Evolutionary conservation across 1,284 basidiomycete genomes (phyloP).

Genomic region (Thecaphora thlaspeos): DNA sequence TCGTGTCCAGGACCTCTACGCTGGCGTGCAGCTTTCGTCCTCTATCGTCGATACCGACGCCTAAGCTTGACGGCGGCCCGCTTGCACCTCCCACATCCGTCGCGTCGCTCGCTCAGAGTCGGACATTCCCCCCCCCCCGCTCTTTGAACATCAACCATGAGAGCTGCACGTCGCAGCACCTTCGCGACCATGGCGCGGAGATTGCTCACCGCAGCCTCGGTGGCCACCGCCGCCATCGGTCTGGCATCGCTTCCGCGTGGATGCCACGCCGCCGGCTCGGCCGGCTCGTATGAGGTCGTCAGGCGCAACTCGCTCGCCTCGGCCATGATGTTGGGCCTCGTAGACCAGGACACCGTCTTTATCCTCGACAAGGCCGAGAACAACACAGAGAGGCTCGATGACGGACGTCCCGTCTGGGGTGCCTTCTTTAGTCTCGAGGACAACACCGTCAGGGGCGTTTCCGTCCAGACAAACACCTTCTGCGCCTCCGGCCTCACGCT

Average conservation of each 20-base stretch:
- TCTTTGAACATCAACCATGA: too few relatives aligned
- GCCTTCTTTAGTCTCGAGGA: slow-evolving; percentile 41
- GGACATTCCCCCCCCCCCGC: too few relatives aligned
- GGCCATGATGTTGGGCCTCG: slow-evolving; percentile 56
- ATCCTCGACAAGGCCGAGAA: slow-evolving; percentile 54
- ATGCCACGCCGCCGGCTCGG: not conserved
- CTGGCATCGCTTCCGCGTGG: not conserved
- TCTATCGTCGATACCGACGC: too few relatives aligned
- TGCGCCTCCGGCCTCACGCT: slow-evolving; percentile 49
- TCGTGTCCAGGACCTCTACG: too few relatives aligned
- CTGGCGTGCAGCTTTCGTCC: too few relatives aligned
- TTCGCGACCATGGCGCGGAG: not conserved
- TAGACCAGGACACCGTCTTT: slow-evolving; percentile 40
- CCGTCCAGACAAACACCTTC: slow-evolving; percentile 48
- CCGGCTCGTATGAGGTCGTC: slow-evolving; percentile 49
- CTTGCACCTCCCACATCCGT: too few relatives aligned
- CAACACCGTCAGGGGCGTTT: slow-evolving; percentile 30
- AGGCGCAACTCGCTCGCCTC: slow-evolving; percentile 48
- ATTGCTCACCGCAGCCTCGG: not conserved
- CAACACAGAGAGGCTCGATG: slow-evolving; percentile 26
- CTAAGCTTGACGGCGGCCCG: too few relatives aligned
- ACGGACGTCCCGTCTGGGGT: slow-evolving; percentile 47
- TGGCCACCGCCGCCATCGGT: not conserved
- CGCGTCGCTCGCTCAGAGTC: too few relatives aligned
- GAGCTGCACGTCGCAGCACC: not conserved